Conservation (phyloP, 495 filamentous ascomycete genomes). For the Hyaloscypha hepaticicola region DNA sequence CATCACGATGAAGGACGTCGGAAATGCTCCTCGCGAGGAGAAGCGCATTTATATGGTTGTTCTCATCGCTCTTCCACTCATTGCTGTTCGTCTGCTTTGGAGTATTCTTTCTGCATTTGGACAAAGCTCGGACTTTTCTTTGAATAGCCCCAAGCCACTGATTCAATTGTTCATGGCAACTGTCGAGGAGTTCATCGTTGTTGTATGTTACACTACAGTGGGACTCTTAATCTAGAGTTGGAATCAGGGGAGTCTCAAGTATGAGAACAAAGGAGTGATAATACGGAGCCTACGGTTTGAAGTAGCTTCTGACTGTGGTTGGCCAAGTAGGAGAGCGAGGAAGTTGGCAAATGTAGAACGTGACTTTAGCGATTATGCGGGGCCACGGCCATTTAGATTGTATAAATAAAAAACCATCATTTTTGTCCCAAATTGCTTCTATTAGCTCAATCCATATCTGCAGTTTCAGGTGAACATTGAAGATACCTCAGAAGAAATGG, state of each 20-base stretch:
- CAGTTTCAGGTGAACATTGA: too few relatives aligned
- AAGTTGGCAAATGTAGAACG: too few relatives aligned
- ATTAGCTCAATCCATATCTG: too few relatives aligned
- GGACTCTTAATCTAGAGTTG: constrained; percentile 33
- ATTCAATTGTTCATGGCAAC: constrained; percentile 42
- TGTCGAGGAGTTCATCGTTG: constrained; percentile 41
- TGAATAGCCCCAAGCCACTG: constrained; percentile 35
- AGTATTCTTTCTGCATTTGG: constrained; percentile 37
- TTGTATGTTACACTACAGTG: constrained; percentile 35
- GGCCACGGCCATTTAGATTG: too few relatives aligned
- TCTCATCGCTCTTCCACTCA: constrained; percentile 35
- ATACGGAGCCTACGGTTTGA: too few relatives aligned
- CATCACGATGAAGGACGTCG: constrained; percentile 29
- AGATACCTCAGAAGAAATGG: too few relatives aligned
- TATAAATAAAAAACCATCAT: too few relatives aligned
- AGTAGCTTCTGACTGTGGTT: too few relatives aligned
- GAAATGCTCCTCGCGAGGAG: constrained; percentile 31
- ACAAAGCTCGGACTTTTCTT: constrained; percentile 35
- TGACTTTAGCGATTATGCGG: too few relatives aligned
- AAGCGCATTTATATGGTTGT: constrained; percentile 38
- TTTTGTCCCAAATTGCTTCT: too few relatives aligned
- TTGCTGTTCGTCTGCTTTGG: constrained; percentile 43
- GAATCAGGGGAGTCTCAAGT: background rate
- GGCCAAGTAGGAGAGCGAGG: too few relatives aligned
- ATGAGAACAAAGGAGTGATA: background rate